phyloP scores from a whole-genome alignment of 2,329 filamentous ascomycete species.

The Rutstroemia sp. region DNA sequence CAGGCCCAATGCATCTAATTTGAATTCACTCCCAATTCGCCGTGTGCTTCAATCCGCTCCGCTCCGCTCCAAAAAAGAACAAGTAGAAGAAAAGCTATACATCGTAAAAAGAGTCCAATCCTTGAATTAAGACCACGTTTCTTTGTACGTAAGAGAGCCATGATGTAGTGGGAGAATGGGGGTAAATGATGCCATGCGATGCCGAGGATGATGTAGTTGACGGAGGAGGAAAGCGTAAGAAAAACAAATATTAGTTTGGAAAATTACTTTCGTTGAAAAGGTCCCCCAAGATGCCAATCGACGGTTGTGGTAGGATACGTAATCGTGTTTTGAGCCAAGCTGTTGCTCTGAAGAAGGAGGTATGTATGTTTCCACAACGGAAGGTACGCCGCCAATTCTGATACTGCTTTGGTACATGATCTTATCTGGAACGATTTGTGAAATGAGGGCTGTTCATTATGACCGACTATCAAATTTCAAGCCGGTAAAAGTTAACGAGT shows the following conservation, averaged over 20 bases:
- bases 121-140: conserved; percentile 21
- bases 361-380: conserved; percentile 24
- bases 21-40: background rate
- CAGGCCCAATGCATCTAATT: background rate
- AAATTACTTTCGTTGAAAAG: conserved; percentile 14
- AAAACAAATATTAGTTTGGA: conserved; percentile 27
- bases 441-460: conserved; percentile 20
- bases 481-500: conserved; percentile 2
- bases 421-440: conserved; percentile 23
- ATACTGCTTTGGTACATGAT: conserved; percentile 9
- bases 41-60: background rate
- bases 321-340: conserved; percentile 1
- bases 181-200: conserved; percentile 15
- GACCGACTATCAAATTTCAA: conserved; percentile 11
- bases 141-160: conserved; percentile 18
- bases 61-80: background rate
- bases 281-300: conserved; percentile 10
- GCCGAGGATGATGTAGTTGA: conserved; percentile 6
- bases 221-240: conserved; percentile 10
- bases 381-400: conserved; percentile 16
- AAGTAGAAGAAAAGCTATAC: background rate
- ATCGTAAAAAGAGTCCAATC: conserved; percentile 6
- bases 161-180: conserved; percentile 12
- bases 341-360: conserved; percentile 9
- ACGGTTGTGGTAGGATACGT: conserved; percentile 9